A percentile compares a stretch with the other conserved stretches of the same genome.
These are phyloP conservation scores for Pseudopithomyces maydicus DNA, from an alignment of 2,329 filamentous ascomycete genomes.

Conservation along the genomic window DNA sequence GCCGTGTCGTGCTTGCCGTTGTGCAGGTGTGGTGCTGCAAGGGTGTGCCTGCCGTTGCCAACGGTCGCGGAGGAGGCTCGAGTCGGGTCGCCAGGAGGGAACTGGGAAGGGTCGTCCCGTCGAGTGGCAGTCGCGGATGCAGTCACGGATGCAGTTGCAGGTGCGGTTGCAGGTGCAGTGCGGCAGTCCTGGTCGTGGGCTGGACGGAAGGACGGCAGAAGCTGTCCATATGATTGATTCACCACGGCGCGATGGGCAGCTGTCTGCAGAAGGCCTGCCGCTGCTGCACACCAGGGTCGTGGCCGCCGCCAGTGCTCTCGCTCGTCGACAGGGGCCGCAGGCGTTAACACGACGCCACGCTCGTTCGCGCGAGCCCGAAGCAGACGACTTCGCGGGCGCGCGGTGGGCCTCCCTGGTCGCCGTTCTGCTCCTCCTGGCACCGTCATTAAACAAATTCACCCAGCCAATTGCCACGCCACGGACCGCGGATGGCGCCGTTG, in stretches of 20 bases:
- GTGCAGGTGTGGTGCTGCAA: constrained; percentile 25
- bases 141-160: neutral
- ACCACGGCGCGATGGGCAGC: neutral
- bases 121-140: neutral
- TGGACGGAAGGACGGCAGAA: neutral
- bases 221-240: neutral
- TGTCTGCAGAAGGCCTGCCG: neutral
- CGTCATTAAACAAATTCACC: constrained; percentile 22
- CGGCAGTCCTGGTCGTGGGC: neutral
- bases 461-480: constrained; percentile 14
- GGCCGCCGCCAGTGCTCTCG: constrained; percentile 14
- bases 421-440: constrained; percentile 26
- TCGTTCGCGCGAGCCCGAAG: constrained; percentile 25
- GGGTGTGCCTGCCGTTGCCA: constrained; percentile 36
- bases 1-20: constrained; percentile 2
- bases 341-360: constrained; percentile 12
- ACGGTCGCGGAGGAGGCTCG: constrained; percentile 25
- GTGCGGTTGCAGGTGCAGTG: neutral
- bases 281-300: constrained; percentile 12
- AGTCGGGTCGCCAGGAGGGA: constrained; percentile 28
- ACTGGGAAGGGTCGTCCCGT: constrained; percentile 23
- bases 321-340: constrained; percentile 8
- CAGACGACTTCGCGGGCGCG: constrained; percentile 11
- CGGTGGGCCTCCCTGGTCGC: constrained; percentile 10
- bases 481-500: constrained; percentile 12